Evolutionary conservation across 805 yeast genomes (phyloP).

Genomic region (Starmerella apis): DNA sequence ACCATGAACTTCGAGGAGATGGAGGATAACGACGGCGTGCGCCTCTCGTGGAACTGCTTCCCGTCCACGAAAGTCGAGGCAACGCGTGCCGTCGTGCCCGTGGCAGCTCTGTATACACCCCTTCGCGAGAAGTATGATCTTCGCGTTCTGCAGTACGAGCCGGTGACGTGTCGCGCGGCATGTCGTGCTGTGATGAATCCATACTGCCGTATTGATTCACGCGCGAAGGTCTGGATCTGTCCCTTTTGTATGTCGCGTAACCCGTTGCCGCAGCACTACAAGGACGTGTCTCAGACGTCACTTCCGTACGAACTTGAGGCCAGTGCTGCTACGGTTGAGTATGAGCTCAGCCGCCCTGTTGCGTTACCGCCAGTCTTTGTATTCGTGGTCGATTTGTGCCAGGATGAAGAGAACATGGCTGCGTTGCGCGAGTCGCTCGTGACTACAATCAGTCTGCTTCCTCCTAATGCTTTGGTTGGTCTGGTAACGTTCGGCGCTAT

Average conservation of each 20-base stretch:
- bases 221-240: slow-evolving; percentile 73
- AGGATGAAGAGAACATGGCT: slow-evolving; percentile 75
- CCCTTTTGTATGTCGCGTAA: slow-evolving; percentile 71
- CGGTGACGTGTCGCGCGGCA: slow-evolving; percentile 64
- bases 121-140: slow-evolving; percentile 66
- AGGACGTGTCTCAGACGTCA: slow-evolving; percentile 60
- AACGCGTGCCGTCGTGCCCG: slow-evolving; percentile 82
- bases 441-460: slow-evolving; percentile 64
- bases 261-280: slow-evolving; percentile 73
- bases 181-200: slow-evolving; percentile 87
- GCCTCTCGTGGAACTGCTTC: slow-evolving; percentile 75
- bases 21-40: slow-evolving; percentile 54
- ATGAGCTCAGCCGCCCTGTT: slow-evolving; percentile 69
- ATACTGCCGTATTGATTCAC: slow-evolving; percentile 66
- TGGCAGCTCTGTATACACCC: slow-evolving; percentile 93
- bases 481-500: slow-evolving; percentile 81
- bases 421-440: slow-evolving; percentile 74
- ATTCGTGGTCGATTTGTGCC: slow-evolving; percentile 79
- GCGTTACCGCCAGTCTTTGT: slow-evolving; percentile 76
- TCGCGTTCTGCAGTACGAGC: slow-evolving; percentile 74
- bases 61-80: slow-evolving; percentile 87
- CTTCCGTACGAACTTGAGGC: slow-evolving; percentile 72
- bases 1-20: slow-evolving; percentile 44
- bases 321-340: slow-evolving; percentile 69
- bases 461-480: slow-evolving; percentile 83